phyloP scores from a whole-genome alignment of 495 filamentous ascomycete species.

The Penicillium diatomitis region DNA sequence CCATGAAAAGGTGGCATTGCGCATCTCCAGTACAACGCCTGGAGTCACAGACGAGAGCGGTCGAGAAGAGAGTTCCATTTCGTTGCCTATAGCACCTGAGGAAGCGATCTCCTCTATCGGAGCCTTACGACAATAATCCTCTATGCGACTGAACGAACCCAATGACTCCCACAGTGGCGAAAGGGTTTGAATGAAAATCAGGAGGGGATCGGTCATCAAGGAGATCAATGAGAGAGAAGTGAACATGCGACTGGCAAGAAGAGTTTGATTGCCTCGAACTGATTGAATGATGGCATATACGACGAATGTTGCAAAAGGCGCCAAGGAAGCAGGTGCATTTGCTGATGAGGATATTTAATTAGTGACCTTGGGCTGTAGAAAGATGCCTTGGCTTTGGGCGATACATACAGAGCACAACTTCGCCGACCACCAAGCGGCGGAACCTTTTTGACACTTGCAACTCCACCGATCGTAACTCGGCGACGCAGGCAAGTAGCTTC shows the following conservation, averaged over 20 bases:
- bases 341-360: background rate
- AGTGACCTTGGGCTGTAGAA: too few relatives aligned
- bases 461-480: constrained; percentile 4
- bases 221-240: constrained; percentile 29
- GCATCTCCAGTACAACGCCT: background rate
- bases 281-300: constrained; percentile 35
- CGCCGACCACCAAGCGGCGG: constrained; percentile 6
- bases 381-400: background rate
- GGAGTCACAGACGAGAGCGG: background rate
- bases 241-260: constrained; percentile 32
- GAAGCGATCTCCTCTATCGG: background rate
- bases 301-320: constrained; percentile 33
- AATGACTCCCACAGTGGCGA: constrained; percentile 13
- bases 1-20: constrained; percentile 5
- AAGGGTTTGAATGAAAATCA: constrained; percentile 18
- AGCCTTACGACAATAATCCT: constrained; percentile 12
- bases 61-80: background rate
- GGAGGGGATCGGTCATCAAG: constrained; percentile 20
- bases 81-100: background rate
- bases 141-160: constrained; percentile 23
- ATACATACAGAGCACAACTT: constrained; percentile 11
- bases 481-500: constrained; percentile 7
- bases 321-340: constrained; percentile 5
- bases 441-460: constrained; percentile 12
- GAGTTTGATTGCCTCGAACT: constrained; percentile 22